phyloP scores from a whole-genome alignment of 768 basidiomycete species.

The Termitomyces sp. region DNA sequence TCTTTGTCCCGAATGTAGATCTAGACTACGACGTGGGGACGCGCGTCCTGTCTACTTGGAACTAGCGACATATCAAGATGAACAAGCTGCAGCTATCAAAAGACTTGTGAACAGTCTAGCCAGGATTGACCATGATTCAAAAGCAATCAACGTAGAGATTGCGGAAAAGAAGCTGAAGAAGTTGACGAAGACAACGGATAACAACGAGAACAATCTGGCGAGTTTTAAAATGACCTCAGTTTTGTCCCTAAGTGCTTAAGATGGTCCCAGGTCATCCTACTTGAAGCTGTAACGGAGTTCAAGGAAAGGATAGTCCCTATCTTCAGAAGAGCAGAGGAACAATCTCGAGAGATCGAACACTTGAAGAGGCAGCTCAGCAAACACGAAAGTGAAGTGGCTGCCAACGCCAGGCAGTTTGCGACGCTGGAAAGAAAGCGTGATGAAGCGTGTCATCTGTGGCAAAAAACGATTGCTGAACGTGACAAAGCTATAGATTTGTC shows the following conservation, averaged over 20 bases:
- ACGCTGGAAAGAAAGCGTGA: constrained; percentile 18
- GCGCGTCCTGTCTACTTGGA: constrained; percentile 16
- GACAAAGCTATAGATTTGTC: constrained; percentile 24
- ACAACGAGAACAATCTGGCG: constrained; percentile 23
- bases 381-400: constrained; percentile 4
- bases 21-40: constrained; percentile 9
- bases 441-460: constrained; percentile 10
- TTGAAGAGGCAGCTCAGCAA: constrained; percentile 15
- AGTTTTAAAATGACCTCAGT: constrained; percentile 8
- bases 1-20: constrained; percentile 18
- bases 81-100: constrained; percentile 19
- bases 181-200: constrained; percentile 19
- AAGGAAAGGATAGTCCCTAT: constrained; percentile 34
- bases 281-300: constrained; percentile 34
- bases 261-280: constrained; percentile 21
- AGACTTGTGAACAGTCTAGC: constrained; percentile 26
- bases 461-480: constrained; percentile 17
- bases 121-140: constrained; percentile 28
- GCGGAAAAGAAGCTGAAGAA: constrained; percentile 29
- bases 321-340: constrained; percentile 24
- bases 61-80: constrained; percentile 22
- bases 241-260: neutral
- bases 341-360: constrained; percentile 21
- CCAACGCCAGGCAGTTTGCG: neutral
- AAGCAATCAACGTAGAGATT: constrained; percentile 28